Evolutionary conservation across 1,284 basidiomycete species (phyloP).

Genomic region (Ustilago hordei): DNA sequence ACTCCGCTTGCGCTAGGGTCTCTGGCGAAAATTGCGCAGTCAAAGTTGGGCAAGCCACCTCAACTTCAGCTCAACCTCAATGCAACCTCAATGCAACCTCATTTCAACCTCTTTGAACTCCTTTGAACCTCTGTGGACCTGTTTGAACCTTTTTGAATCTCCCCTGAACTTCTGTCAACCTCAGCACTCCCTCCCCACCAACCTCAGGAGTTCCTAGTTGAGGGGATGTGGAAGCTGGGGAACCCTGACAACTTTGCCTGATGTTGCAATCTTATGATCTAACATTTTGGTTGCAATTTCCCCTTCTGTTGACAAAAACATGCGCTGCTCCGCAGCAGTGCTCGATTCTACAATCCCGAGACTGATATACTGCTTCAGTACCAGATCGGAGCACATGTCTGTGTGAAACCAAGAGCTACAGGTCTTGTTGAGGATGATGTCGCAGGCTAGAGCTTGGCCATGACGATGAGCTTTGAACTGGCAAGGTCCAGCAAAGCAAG

Average conservation of each 20-base stretch:
- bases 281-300: too few relatives aligned
- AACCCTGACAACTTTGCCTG: too few relatives aligned
- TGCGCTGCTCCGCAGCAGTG: too few relatives aligned
- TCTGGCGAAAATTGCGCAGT: conserved; percentile 6
- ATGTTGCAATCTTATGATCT: too few relatives aligned
- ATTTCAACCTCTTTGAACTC: conserved; percentile 1
- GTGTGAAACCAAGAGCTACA: background rate
- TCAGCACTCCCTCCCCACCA: background rate
- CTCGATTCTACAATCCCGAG: too few relatives aligned
- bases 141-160: conserved; percentile 1
- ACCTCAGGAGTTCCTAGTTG: too few relatives aligned
- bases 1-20: conserved; percentile 11
- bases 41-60: background rate
- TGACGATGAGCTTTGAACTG: background rate
- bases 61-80: conserved; percentile 8
- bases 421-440: background rate
- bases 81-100: conserved; percentile 10
- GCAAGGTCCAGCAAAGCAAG: background rate
- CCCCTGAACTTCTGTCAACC: conserved; percentile 3
- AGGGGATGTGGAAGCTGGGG: too few relatives aligned
- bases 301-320: too few relatives aligned
- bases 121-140: background rate
- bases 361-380: background rate
- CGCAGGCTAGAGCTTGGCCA: background rate
- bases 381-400: background rate